These are phyloP conservation scores for Hanseniaspora valbyensis DNA, from an alignment of 805 yeast species.

Conservation along the genomic window DNA sequence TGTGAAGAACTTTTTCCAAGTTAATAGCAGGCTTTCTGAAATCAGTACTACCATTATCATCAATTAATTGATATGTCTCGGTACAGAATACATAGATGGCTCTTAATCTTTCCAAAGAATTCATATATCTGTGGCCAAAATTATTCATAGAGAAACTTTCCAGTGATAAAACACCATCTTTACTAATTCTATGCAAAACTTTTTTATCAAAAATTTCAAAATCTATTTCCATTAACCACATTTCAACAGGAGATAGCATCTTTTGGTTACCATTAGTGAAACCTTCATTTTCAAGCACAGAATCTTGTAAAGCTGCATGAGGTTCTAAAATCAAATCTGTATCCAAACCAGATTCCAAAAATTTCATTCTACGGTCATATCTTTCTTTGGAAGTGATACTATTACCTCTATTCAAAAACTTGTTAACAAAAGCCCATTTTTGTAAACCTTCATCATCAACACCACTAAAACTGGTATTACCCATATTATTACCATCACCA, in stretches of 20 bases:
- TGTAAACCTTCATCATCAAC: constrained; percentile 16
- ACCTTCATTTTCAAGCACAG: constrained; percentile 40
- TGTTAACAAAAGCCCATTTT: constrained; percentile 44
- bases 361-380: constrained; percentile 55
- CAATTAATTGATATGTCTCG: constrained; percentile 43
- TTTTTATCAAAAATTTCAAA: constrained; percentile 36
- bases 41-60: constrained; percentile 30
- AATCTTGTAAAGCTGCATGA: constrained; percentile 35
- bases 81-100: constrained; percentile 55
- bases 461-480: constrained; percentile 20
- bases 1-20: constrained; percentile 33
- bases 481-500: constrained; percentile 17
- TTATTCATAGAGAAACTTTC: constrained; percentile 45
- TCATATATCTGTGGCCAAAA: constrained; percentile 41
- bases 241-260: constrained; percentile 22
- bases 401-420: constrained; percentile 62
- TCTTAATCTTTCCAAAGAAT: constrained; percentile 49
- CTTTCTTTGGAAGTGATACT: constrained; percentile 60
- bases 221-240: constrained; percentile 28
- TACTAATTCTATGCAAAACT: constrained; percentile 30
- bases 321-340: constrained; percentile 58
- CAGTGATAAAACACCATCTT: constrained; percentile 37
- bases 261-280: constrained; percentile 21
- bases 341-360: constrained; percentile 35
- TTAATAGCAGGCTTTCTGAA: constrained; percentile 32